Percentiles rank a stretch among this genome's conserved stretches.
These are phyloP conservation scores for Termitomyces sp. DNA, from an alignment of 768 basidiomycete genomes.

Conservation along the genomic window DNA sequence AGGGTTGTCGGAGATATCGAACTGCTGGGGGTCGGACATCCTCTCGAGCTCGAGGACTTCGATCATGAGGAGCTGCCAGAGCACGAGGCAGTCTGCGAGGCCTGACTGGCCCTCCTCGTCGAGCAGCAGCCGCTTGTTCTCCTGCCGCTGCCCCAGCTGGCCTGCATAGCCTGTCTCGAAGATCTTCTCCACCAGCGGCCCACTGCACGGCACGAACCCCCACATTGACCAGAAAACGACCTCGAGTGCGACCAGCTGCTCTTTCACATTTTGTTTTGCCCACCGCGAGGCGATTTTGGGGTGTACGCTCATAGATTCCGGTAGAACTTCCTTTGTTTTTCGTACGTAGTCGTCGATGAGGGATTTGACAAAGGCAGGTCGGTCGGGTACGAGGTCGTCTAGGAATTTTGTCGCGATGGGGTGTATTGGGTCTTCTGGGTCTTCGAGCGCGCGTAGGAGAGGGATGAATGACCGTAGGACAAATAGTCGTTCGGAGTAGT, in stretches of 20 bases:
- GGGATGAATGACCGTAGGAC: constrained; percentile 68
- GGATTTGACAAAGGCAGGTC: constrained; percentile 53
- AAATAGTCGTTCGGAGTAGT: constrained; percentile 75
- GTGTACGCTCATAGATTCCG: constrained; percentile 42
- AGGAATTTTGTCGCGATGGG: constrained; percentile 51
- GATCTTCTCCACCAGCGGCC: constrained; percentile 57
- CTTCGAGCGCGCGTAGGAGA: constrained; percentile 69
- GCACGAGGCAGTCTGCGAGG: constrained; percentile 60
- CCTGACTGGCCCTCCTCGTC: constrained; percentile 72
- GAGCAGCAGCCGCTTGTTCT: constrained; percentile 59
- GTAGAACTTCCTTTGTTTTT: constrained; percentile 48
- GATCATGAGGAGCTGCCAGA: constrained; percentile 78
- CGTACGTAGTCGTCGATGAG: constrained; percentile 60
- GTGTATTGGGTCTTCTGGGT: constrained; percentile 51
- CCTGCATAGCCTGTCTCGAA: constrained; percentile 63
- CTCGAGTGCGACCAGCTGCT: constrained; percentile 81
- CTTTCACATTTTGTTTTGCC: constrained; percentile 71
- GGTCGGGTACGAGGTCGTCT: constrained; percentile 60
- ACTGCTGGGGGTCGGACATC: constrained; percentile 45
- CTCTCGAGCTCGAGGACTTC: constrained; percentile 81
- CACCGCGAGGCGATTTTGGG: constrained; percentile 59
- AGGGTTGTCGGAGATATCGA: constrained; percentile 53
- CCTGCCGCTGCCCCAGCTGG: constrained; percentile 61
- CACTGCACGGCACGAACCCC: constrained; percentile 65
- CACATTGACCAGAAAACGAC: constrained; percentile 90